Evolutionary conservation across 148 eudicot genomes (phyloP).

Genomic region (Arbutus unedo): DNA sequence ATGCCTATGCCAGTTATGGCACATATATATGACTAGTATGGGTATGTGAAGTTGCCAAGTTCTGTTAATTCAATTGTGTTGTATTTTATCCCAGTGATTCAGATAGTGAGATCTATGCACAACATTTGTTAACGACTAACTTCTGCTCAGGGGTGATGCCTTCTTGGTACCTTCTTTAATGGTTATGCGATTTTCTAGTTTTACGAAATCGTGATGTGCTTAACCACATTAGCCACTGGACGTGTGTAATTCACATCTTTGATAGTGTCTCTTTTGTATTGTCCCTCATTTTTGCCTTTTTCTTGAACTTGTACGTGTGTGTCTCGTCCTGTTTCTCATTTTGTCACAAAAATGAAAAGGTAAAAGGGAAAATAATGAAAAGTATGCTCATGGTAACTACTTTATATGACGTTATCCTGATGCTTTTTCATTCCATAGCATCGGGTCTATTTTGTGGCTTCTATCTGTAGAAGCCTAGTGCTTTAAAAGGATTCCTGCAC

Average conservation of each 20-base stretch:
- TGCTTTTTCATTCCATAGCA: neutral
- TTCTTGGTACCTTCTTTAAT: neutral
- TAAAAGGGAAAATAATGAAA: too few relatives aligned
- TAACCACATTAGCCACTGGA: neutral
- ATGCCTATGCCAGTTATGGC: neutral
- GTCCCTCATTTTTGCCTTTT: neutral
- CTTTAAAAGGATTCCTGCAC: neutral
- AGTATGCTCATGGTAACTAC: too few relatives aligned
- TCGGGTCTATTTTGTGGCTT: neutral
- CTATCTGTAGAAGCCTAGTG: neutral
- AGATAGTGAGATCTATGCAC: neutral
- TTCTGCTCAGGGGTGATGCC: neutral
- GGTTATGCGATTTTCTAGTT: neutral
- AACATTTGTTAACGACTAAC: neutral
- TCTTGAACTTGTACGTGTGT: neutral
- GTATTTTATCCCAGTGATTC: neutral
- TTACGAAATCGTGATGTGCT: neutral
- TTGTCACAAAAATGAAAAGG: neutral
- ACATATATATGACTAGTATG: neutral
- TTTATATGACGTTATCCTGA: neutral
- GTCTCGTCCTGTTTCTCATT: neutral
- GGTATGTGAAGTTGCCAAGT: neutral
- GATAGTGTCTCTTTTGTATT: neutral
- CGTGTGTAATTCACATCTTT: neutral
- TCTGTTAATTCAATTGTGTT: conserved; percentile 2